These are phyloP conservation scores for Leccinum fibrillosum DNA, from an alignment of 768 basidiomycete species.

Conservation along the genomic window DNA sequence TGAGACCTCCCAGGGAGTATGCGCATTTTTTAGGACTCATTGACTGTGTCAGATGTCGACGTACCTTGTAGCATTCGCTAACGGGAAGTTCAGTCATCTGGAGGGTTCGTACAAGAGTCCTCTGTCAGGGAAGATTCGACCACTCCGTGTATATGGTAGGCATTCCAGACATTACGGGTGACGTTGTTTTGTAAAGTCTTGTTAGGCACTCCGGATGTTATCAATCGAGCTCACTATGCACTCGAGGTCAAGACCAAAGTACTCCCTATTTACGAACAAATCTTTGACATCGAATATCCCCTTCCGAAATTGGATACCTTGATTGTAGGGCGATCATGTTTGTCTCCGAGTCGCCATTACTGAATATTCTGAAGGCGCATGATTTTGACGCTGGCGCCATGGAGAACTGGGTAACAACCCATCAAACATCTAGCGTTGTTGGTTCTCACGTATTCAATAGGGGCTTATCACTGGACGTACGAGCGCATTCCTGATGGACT, in stretches of 20 bases:
- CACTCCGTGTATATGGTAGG: constrained; percentile 80
- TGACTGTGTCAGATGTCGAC: constrained; percentile 59
- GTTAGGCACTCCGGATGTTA: constrained; percentile 74
- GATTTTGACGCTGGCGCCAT: constrained; percentile 92
- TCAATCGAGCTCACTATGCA: constrained; percentile 81
- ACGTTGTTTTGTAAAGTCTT: constrained; percentile 3
- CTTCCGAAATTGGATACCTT: constrained; percentile 94
- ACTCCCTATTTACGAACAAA: constrained; percentile 86
- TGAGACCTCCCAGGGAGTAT: constrained; percentile 22
- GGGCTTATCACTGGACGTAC: constrained; percentile 90
- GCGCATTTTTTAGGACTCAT: neutral
- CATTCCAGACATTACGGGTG: neutral
- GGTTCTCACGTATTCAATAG: constrained; percentile 27
- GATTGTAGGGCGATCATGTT: constrained; percentile 46
- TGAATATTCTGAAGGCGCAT: constrained; percentile 45
- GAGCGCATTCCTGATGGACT: constrained; percentile 74
- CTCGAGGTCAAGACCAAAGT: constrained; percentile 83
- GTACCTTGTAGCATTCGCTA: constrained; percentile 87
- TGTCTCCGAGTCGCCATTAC: neutral
- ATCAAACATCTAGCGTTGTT: neutral
- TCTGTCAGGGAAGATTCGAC: constrained; percentile 73
- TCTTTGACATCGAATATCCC: constrained; percentile 91
- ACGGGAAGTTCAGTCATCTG: constrained; percentile 71
- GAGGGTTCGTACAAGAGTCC: constrained; percentile 78
- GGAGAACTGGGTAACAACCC: constrained; percentile 75